Evolutionary conservation across 2,329 filamentous ascomycete genomes (phyloP).

Genomic region (Bretziella fagacearum): DNA sequence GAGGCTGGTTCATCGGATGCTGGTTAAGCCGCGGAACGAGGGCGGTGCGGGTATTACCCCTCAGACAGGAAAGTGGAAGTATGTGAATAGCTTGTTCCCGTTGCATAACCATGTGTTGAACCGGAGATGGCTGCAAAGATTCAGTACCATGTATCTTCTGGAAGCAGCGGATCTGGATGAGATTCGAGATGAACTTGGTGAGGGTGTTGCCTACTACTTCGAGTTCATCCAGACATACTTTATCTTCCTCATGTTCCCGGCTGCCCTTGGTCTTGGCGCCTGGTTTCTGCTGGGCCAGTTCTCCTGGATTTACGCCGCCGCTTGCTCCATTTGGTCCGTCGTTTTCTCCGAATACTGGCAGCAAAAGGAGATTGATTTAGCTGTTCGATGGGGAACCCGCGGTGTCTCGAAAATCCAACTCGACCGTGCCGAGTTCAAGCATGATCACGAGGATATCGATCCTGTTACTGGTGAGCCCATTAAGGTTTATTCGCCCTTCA

Average conservation of each 20-base stretch:
- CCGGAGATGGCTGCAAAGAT: constrained; percentile 54
- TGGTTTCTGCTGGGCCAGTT: constrained; percentile 78
- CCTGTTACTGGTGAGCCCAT: constrained; percentile 65
- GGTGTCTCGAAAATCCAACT: constrained; percentile 69
- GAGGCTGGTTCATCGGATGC: constrained; percentile 71
- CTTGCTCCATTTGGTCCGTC: constrained; percentile 71
- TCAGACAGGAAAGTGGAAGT: constrained; percentile 50
- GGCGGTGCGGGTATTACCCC: constrained; percentile 67
- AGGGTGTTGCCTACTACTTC: constrained; percentile 86
- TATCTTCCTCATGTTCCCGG: constrained; percentile 65
- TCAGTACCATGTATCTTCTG: constrained; percentile 55
- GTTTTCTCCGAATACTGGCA: constrained; percentile 95
- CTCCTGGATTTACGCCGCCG: constrained; percentile 61
- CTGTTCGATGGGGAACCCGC: constrained; percentile 74
- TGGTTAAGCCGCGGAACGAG: constrained; percentile 54
- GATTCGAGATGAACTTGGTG: constrained; percentile 62
- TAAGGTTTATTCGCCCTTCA: constrained; percentile 57
- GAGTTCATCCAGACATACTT: constrained; percentile 89
- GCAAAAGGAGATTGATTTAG: constrained; percentile 73
- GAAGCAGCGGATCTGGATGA: constrained; percentile 50
- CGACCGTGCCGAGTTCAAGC: constrained; percentile 59
- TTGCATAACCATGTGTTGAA: constrained; percentile 66
- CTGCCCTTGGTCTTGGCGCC: constrained; percentile 55
- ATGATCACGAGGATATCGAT: constrained; percentile 62
- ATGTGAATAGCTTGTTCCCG: constrained; percentile 58